A percentile compares a stretch with the other conserved stretches of the same genome.
Conservation (phyloP, 164 flowering plant species). For the Annona cherimola region DNA sequence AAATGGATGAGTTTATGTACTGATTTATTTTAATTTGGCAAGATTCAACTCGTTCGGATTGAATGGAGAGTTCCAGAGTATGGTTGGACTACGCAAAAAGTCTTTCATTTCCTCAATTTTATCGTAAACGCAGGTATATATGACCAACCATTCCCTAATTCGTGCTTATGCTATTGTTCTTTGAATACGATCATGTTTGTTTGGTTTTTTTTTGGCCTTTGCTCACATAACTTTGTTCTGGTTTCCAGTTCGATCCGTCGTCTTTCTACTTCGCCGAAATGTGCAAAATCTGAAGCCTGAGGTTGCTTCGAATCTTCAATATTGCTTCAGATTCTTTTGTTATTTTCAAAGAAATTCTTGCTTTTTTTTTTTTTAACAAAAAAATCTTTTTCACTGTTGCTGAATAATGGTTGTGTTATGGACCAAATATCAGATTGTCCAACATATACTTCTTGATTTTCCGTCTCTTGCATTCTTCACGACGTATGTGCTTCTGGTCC, state of each 20-base stretch:
- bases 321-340: neutral
- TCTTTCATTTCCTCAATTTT: conserved; percentile 57
- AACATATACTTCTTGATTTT: conserved; percentile 80
- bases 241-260: conserved; percentile 60
- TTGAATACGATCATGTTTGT: neutral
- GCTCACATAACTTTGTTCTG: conserved; percentile 1
- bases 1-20: neutral
- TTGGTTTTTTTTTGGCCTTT: neutral
- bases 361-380: neutral
- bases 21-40: conserved; percentile 1
- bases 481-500: conserved; percentile 82
- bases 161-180: conserved; percentile 1
- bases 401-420: neutral
- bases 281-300: conserved; percentile 57
- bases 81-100: conserved; percentile 71
- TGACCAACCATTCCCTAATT: neutral
- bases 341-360: neutral
- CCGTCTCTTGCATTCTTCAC: conserved; percentile 94
- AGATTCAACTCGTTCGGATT: conserved; percentile 56
- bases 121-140: conserved; percentile 50
- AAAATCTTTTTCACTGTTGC: neutral
- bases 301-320: conserved; percentile 27
- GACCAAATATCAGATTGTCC: conserved; percentile 47
- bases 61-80: conserved; percentile 62
- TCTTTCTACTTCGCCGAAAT: conserved; percentile 63